Conservation (phyloP, 2,329 filamentous ascomycete species). For the Aspergillus alliaceus region DNA sequence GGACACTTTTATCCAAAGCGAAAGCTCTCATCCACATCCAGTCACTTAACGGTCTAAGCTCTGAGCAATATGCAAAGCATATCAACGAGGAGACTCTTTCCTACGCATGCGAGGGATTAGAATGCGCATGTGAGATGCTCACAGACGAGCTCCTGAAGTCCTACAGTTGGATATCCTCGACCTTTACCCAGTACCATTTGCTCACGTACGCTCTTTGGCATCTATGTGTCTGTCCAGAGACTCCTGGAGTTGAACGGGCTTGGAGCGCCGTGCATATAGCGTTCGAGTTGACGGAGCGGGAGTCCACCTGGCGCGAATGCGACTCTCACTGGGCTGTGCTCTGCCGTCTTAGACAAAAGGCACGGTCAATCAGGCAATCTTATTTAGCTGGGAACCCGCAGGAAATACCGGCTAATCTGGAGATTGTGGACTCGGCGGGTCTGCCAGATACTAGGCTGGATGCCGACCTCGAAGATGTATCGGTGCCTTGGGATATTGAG, state of each 20-base stretch:
- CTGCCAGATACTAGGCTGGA: background rate
- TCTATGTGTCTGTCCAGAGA: constrained; percentile 41
- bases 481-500: background rate
- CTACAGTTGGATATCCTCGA: constrained; percentile 41
- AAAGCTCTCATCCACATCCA: constrained; percentile 12
- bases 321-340: constrained; percentile 26
- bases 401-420: background rate
- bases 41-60: background rate
- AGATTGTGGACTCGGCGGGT: too few relatives aligned
- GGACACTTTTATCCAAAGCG: constrained; percentile 23
- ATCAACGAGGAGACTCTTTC: constrained; percentile 31
- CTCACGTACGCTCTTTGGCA: constrained; percentile 48
- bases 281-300: constrained; percentile 17
- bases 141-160: constrained; percentile 40
- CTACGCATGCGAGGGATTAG: constrained; percentile 36
- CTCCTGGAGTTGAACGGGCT: constrained; percentile 30
- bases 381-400: background rate
- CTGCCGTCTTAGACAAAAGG: constrained; percentile 19
- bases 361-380: constrained; percentile 9
- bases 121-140: constrained; percentile 30
- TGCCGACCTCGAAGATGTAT: background rate
- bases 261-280: constrained; percentile 26
- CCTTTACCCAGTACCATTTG: constrained; percentile 46
- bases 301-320: constrained; percentile 20
- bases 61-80: constrained; percentile 10